These are phyloP conservation scores for Acanthamoeba divionensis DNA, from an alignment of 208 protist genomes.

Conservation along the genomic window DNA sequence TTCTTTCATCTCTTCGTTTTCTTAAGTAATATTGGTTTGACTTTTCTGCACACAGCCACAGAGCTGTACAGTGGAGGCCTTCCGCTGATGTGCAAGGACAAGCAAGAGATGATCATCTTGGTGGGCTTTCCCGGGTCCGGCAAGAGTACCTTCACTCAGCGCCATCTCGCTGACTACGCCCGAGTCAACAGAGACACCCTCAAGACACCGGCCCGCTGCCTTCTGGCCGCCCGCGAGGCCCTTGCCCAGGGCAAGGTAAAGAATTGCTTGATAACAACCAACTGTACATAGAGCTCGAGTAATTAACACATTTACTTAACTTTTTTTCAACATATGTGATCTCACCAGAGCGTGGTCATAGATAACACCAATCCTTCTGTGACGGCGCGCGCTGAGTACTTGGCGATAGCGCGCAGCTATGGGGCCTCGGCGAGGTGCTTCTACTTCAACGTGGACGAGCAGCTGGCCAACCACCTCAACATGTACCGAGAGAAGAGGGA, in stretches of 20 bases:
- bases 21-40: background rate
- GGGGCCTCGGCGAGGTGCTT: slow-evolving; percentile 51
- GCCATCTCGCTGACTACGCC: slow-evolving; percentile 37
- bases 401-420: background rate
- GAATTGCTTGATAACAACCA: background rate
- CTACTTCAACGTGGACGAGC: background rate
- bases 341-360: background rate
- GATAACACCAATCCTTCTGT: slow-evolving; percentile 48
- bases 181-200: slow-evolving; percentile 54
- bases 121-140: slow-evolving; percentile 52
- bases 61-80: background rate
- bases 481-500: background rate
- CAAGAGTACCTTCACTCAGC: slow-evolving; percentile 34
- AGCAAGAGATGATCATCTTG: slow-evolving; percentile 44
- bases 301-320: background rate
- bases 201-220: slow-evolving; percentile 10
- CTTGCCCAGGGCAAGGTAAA: slow-evolving; percentile 38
- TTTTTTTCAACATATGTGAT: background rate
- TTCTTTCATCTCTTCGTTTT: too few relatives aligned
- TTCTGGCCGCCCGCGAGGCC: background rate
- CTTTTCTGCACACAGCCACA: background rate
- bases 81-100: background rate
- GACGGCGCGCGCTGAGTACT: slow-evolving; percentile 45
- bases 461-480: slow-evolving; percentile 54
- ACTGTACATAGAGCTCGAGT: background rate